Evolutionary conservation across 306 rosid species (phyloP).

Genomic region (Quercus aquifolioides): DNA sequence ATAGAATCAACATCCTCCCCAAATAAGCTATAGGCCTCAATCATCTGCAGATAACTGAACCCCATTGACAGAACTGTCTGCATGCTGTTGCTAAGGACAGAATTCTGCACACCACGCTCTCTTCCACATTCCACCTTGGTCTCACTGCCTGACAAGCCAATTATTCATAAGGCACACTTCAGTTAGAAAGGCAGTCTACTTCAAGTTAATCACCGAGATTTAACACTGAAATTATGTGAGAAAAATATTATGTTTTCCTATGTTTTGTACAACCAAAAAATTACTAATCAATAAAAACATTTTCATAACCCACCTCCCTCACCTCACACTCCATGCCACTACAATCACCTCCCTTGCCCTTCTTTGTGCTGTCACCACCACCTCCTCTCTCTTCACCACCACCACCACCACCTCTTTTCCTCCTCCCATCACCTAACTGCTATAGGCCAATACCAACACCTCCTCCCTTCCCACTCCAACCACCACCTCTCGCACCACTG

Average conservation of each 20-base stretch:
- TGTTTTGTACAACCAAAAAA: no score
- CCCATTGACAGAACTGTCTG: slow-evolving; percentile 80
- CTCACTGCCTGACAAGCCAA: slow-evolving; percentile 59
- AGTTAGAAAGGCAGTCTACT: slow-evolving; percentile 6
- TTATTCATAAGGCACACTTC: background rate
- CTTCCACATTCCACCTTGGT: slow-evolving; percentile 33
- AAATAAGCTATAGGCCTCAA: slow-evolving; percentile 88
- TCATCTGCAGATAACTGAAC: slow-evolving; percentile 76
- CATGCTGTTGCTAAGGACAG: slow-evolving; percentile 60
- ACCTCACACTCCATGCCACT: no score
- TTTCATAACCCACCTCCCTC: no score
- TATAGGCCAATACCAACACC: no score
- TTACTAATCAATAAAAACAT: no score
- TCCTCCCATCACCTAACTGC: no score
- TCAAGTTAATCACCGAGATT: background rate
- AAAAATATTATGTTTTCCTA: background rate
- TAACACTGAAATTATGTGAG: background rate
- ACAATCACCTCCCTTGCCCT: no score
- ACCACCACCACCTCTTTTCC: no score
- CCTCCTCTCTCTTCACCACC: no score
- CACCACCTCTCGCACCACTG: no score
- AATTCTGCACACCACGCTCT: slow-evolving; percentile 37
- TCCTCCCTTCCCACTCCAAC: no score
- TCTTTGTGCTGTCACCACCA: no score
- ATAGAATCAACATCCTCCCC: slow-evolving; percentile 96